Base-by-base conservation (phyloP, 208 protist species). In the Leishmania tarentolae region DNA sequence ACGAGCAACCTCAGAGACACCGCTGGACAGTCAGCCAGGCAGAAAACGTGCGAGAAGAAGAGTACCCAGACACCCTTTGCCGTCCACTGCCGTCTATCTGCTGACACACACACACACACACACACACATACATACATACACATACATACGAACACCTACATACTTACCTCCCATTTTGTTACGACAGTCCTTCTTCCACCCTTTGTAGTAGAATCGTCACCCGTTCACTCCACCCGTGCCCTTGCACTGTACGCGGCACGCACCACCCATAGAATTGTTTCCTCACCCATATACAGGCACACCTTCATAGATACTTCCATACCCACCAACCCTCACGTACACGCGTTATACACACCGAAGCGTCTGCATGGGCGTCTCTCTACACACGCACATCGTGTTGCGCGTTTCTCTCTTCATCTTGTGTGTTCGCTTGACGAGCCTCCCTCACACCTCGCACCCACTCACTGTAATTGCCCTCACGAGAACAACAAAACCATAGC, bases 231-330 rank as follows among this genome's bases (percentile, higher is more conserved):
- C 61, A 61, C 56, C 56, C 56, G 56, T 31, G 8, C 31, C 61
- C 24, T 1, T 9, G 31, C 61, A 68, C 15, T 31, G 56, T 61
- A 8, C 56, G 56, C 24, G 28, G 24, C 56, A 57, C 28, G 7
- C 15, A 35, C 0, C 13, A 11, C 61, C 1, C n/a, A 40, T 40
- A 68, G 13, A 68, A 31, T 21, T 1, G 44, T n/a, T 61, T 19
- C 21, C 44, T 61, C 19, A 66, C 21, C 37, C 56, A 31, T 24
- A 61, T 61, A 61, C 24, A 61, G 2, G 56, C 19, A 56, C 61
- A 5, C 37, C 37, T 19, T 28, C 75, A 78, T 68, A 61, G 56
- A 79, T 42, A 79, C 61, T 71, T 46, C 46, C 59, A 70, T 46
- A 46, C 59, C 44, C 0, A 59, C 44, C 53, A 40, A 19, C 42